A percentile compares a stretch with the other conserved stretches of the same genome.
Evolutionary conservation across 768 basidiomycete genomes (phyloP).

Genomic region (Amanita muscaria): DNA sequence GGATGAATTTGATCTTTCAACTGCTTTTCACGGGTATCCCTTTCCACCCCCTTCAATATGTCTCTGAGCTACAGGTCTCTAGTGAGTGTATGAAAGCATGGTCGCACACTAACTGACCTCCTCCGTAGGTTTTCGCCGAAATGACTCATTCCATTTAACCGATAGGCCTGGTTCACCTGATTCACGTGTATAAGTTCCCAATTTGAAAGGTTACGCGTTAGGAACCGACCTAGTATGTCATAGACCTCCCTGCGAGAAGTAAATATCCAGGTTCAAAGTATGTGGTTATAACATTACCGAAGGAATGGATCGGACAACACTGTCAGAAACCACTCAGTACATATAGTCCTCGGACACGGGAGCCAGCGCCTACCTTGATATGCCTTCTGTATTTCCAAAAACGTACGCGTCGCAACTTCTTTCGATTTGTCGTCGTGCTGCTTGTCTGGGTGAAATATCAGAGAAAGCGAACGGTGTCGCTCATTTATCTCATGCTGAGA

Average conservation of each 20-base stretch:
- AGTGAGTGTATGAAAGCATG: not conserved
- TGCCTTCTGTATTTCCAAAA: conserved; percentile 73
- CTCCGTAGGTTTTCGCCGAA: conserved; percentile 35
- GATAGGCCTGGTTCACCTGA: conserved; percentile 30
- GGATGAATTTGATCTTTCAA: conserved; percentile 34
- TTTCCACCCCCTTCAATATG: conserved; percentile 31
- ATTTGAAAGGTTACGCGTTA: not conserved
- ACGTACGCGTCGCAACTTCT: conserved; percentile 53
- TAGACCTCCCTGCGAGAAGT: conserved; percentile 51
- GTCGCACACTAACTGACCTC: conserved; percentile 28
- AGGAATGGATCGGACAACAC: conserved; percentile 68
- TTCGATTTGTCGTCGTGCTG: conserved; percentile 51
- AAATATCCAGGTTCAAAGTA: conserved; percentile 4
- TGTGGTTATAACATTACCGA: conserved; percentile 31
- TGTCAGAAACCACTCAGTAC: conserved; percentile 15
- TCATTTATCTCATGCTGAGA: conserved; percentile 66
- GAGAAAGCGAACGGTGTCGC: conserved; percentile 59
- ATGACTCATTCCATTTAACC: conserved; percentile 34
- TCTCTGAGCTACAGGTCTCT: conserved; percentile 32
- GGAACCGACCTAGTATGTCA: conserved; percentile 54
- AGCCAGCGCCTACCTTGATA: conserved; percentile 54
- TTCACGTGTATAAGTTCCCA: not conserved
- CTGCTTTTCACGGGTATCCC: conserved; percentile 27
- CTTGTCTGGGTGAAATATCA: conserved; percentile 82
- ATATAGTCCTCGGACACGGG: not conserved